Conservation (phyloP, 179 eudicot species). For the Patellifolia procumbens region DNA sequence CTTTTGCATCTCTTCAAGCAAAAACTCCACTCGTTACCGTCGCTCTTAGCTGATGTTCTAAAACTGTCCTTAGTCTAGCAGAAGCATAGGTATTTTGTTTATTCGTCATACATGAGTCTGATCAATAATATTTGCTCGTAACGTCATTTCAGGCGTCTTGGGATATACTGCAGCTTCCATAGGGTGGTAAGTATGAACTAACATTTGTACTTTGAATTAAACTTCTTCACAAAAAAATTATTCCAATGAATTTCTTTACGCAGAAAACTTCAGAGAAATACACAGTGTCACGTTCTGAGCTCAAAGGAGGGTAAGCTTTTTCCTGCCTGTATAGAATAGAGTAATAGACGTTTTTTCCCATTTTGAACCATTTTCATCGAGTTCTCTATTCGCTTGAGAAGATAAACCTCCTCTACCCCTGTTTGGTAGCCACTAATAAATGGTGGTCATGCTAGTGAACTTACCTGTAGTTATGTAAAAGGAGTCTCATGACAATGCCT, state of each 20-base stretch:
- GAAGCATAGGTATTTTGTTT: neutral
- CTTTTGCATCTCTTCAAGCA: neutral
- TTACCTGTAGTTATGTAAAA: too few species aligned
- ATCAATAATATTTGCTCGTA: conserved; percentile 12
- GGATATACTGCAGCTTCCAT: conserved; percentile 78
- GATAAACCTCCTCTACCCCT: neutral
- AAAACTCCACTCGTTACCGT: neutral
- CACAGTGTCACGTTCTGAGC: conserved; percentile 69
- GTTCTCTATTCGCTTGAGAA: neutral
- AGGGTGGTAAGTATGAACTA: conserved; percentile 51
- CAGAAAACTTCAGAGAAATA: conserved; percentile 78
- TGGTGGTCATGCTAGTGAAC: too few species aligned
- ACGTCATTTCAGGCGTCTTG: conserved; percentile 61
- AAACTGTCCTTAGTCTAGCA: neutral
- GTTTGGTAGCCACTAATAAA: too few species aligned
- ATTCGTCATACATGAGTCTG: neutral
- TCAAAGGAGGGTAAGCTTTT: conserved; percentile 83
- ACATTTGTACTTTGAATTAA: neutral
- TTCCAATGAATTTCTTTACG: conserved; percentile 8
- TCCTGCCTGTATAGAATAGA: neutral
- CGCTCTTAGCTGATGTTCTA: neutral
- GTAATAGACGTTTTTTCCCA: neutral
- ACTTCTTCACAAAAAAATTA: neutral
- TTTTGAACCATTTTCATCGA: too few species aligned
- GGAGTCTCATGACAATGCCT: too few species aligned